These are phyloP conservation scores for Penicillium cosmopolitanum DNA, from an alignment of 495 filamentous ascomycete genomes.

Conservation along the genomic window DNA sequence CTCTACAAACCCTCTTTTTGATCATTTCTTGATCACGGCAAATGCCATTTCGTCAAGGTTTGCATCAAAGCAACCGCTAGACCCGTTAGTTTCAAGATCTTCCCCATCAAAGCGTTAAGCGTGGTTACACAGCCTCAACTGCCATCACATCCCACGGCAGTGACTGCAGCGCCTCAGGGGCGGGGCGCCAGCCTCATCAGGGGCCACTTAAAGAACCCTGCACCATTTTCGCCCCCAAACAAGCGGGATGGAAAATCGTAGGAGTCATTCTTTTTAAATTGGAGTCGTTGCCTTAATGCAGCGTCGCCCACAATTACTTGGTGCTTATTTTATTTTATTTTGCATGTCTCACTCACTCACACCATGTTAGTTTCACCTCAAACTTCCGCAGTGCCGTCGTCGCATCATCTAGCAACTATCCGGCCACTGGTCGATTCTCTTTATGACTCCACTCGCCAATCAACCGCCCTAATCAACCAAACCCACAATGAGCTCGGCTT, in stretches of 20 bases:
- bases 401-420: slow-evolving; percentile 11
- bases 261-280: background rate
- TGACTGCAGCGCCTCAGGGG: background rate
- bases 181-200: background rate
- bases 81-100: background rate
- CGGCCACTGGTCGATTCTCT: slow-evolving; percentile 19
- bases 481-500: slow-evolving; percentile 20
- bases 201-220: slow-evolving; percentile 1
- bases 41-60: background rate
- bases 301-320: background rate
- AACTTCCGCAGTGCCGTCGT: slow-evolving; percentile 13
- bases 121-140: slow-evolving; percentile 3
- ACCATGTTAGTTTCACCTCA: slow-evolving; percentile 13
- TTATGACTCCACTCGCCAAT: slow-evolving; percentile 19
- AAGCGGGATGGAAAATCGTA: no score
- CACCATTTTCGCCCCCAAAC: background rate
- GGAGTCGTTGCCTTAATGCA: background rate
- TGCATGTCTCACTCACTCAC: slow-evolving; percentile 1
- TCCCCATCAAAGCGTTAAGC: background rate
- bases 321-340: background rate
- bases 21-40: no score
- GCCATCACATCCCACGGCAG: background rate
- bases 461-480: slow-evolving; percentile 19
- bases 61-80: background rate
- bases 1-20: no score